Percentiles rank a stretch among this genome's conserved stretches.
These are phyloP conservation scores for Rhazya stricta DNA, from an alignment of 257 asterid genomes.

Conservation along the genomic window DNA sequence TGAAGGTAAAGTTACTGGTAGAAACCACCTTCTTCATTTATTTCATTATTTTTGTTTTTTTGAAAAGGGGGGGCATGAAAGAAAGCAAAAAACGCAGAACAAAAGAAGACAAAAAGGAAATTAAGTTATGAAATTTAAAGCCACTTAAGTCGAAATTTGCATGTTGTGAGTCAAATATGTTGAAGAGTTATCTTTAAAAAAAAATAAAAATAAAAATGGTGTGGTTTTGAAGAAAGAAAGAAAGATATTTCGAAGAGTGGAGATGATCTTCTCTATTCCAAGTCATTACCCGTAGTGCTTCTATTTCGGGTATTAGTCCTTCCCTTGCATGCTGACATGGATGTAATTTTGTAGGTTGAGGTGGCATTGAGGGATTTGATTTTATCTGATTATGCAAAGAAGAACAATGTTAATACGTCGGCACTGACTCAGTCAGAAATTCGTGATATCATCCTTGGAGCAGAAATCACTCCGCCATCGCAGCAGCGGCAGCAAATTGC, in stretches of 20 bases:
- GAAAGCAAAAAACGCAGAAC: too few relatives aligned
- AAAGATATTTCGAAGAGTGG: too few relatives aligned
- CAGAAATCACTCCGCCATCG: slow-evolving; percentile 98
- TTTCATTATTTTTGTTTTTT: too few relatives aligned
- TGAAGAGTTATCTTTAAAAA: too few relatives aligned
- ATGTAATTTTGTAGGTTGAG: slow-evolving; percentile 64
- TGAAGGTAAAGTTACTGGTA: slow-evolving; percentile 54
- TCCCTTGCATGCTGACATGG: background rate
- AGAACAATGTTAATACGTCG: slow-evolving; percentile 96
- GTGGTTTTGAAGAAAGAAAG: too few relatives aligned
- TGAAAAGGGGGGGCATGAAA: too few relatives aligned
- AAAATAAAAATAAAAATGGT: too few relatives aligned
- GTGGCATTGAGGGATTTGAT: slow-evolving; percentile 93
- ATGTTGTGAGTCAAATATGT: background rate
- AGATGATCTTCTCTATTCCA: background rate
- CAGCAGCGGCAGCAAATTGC: slow-evolving; percentile 98
- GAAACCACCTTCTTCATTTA: background rate
- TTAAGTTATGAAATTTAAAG: background rate
- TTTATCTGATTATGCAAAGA: slow-evolving; percentile 95
- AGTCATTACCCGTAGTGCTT: background rate
- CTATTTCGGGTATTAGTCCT: background rate
- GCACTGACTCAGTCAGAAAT: slow-evolving; percentile 94
- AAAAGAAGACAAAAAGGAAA: background rate
- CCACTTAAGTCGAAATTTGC: background rate
- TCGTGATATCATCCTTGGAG: slow-evolving; percentile 98